These are phyloP conservation scores for Monascus purpureus DNA, from an alignment of 495 filamentous ascomycete species.

Conservation along the genomic window DNA sequence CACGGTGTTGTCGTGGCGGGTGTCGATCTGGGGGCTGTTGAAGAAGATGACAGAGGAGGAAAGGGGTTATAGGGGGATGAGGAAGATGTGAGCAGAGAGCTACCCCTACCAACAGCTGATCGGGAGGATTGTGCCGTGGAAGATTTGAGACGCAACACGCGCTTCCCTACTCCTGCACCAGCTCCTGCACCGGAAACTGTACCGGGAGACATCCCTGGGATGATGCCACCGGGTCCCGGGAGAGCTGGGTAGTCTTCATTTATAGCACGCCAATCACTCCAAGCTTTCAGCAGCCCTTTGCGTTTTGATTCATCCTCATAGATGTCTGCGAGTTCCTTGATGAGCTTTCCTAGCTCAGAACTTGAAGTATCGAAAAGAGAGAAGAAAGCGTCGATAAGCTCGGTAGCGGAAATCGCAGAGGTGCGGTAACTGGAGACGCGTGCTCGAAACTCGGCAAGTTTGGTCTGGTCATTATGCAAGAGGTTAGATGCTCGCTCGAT, in stretches of 20 bases:
- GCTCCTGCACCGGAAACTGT: conserved; percentile 24
- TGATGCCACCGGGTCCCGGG: conserved; percentile 51
- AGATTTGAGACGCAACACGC: conserved; percentile 61
- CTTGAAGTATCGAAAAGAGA: conserved; percentile 70
- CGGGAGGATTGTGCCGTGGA: conserved; percentile 62
- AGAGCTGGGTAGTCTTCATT: conserved; percentile 94
- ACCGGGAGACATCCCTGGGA: conserved; percentile 31
- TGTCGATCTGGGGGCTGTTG: conserved; percentile 14
- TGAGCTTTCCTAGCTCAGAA: conserved; percentile 69
- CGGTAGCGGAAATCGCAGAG: conserved; percentile 49
- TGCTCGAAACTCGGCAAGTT: conserved; percentile 61
- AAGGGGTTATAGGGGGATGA: conserved; percentile 24
- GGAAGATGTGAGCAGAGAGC: conserved; percentile 19
- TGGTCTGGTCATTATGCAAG: conserved; percentile 55
- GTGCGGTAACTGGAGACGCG: conserved; percentile 62
- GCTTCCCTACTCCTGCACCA: conserved; percentile 33
- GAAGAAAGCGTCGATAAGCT: conserved; percentile 70
- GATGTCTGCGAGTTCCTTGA: conserved; percentile 86
- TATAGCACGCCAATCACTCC: conserved; percentile 89
- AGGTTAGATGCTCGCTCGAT: conserved; percentile 72
- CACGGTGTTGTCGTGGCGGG: conserved; percentile 36
- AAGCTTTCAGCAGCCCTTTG: conserved; percentile 58
- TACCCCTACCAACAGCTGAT: conserved; percentile 38
- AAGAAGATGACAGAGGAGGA: conserved; percentile 30
- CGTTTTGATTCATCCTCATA: conserved; percentile 72